Conservation (phyloP, 305 asterid species). For the Striga hermonthica region DNA sequence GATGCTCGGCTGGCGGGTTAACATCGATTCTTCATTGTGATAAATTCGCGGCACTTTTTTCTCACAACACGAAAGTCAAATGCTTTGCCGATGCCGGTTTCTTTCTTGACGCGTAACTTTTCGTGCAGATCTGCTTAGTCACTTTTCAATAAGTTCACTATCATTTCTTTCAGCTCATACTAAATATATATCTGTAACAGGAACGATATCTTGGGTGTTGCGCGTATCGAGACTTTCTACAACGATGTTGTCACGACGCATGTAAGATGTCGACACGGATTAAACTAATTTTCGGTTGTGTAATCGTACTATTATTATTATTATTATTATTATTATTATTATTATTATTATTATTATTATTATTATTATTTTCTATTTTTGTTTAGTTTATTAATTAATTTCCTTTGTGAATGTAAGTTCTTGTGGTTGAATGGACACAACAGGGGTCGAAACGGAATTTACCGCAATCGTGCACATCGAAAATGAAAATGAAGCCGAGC, state of each 20-base stretch:
- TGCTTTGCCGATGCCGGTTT: conserved; percentile 81
- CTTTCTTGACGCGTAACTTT: conserved; percentile 58
- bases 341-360: no score
- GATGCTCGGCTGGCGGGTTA: conserved; percentile 82
- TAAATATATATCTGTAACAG: conserved; percentile 32
- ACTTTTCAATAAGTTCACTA: no score
- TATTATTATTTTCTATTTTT: no score
- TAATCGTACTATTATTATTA: no score
- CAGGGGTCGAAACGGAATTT: conserved; percentile 78
- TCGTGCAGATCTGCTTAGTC: neutral
- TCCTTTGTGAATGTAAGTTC: neutral
- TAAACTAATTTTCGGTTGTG: neutral
- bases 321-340: no score
- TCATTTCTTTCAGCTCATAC: neutral
- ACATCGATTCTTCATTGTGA: conserved; percentile 69
- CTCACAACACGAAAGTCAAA: conserved; percentile 49
- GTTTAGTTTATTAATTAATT: no score
- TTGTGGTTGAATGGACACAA: conserved; percentile 18
- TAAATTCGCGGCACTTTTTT: conserved; percentile 50
- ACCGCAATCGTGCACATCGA: conserved; percentile 57
- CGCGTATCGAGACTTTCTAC: conserved; percentile 42
- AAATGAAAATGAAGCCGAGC: conserved; percentile 57
- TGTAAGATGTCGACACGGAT: conserved; percentile 31
- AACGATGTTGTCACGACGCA: conserved; percentile 50
- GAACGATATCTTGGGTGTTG: conserved; percentile 46